Evolutionary conservation across 805 yeast genomes (phyloP).

Genomic region (Metschnikowia shivogae): DNA sequence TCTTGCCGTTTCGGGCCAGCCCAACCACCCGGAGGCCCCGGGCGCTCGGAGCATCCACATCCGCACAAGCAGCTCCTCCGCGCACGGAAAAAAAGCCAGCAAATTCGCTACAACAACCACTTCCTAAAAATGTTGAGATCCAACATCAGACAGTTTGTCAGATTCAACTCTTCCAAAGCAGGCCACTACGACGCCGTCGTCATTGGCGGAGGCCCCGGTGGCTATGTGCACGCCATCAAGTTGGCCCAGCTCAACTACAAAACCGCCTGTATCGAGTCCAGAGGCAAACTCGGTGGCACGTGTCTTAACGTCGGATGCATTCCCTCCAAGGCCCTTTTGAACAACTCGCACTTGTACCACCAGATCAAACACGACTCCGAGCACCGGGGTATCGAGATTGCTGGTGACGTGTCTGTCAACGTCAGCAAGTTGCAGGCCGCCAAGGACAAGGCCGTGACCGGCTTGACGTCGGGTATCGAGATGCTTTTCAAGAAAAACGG

Average conservation of each 20-base stretch:
- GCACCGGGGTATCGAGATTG: constrained; percentile 86
- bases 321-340: constrained; percentile 92
- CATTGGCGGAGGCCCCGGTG: constrained; percentile 99
- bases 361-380: constrained; percentile 80
- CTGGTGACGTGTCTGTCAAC: constrained; percentile 68
- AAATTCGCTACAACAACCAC: neutral
- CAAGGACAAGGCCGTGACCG: constrained; percentile 84
- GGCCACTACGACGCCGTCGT: constrained; percentile 83
- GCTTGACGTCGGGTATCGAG: constrained; percentile 92
- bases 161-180: constrained; percentile 42
- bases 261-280: constrained; percentile 95
- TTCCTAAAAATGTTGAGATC: constrained; percentile 18
- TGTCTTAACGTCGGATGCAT: constrained; percentile 99
- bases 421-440: constrained; percentile 80
- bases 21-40: neutral
- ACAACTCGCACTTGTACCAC: constrained; percentile 92
- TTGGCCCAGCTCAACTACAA: constrained; percentile 94
- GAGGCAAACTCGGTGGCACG: constrained; percentile 96
- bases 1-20: neutral
- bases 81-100: constrained; percentile 4
- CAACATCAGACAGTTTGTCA: constrained; percentile 31
- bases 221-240: constrained; percentile 97
- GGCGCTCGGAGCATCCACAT: constrained; percentile 2
- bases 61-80: constrained; percentile 3
- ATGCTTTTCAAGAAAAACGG: constrained; percentile 92